Evolutionary conservation across 2,329 filamentous ascomycete genomes (phyloP).

Genomic region (Ceratocystis eucalypticola): DNA sequence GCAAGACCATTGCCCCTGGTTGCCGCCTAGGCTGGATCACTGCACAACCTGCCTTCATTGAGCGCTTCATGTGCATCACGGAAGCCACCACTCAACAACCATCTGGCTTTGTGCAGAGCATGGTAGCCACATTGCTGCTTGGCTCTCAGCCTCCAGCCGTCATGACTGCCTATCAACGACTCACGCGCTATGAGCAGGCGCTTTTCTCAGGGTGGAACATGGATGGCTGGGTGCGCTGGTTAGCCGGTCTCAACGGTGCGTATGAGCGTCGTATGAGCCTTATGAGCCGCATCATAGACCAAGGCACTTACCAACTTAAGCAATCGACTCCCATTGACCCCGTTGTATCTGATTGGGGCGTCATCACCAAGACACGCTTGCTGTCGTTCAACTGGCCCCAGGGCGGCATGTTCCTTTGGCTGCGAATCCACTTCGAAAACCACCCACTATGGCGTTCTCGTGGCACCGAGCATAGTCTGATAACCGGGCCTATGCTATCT

Average conservation of each 20-base stretch:
- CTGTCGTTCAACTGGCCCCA: conserved; percentile 68
- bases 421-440: conserved; percentile 54
- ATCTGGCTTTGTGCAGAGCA: conserved; percentile 75
- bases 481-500: conserved; percentile 43
- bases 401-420: conserved; percentile 88
- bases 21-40: conserved; percentile 87
- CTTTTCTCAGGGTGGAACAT: conserved; percentile 55
- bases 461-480: conserved; percentile 27
- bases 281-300: conserved; percentile 64
- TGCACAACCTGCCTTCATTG: conserved; percentile 62
- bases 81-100: conserved; percentile 72
- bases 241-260: conserved; percentile 66
- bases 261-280: conserved; percentile 75
- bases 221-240: conserved; percentile 82
- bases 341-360: conserved; percentile 52
- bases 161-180: conserved; percentile 31
- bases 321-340: conserved; percentile 36
- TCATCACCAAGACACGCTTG: conserved; percentile 60
- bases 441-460: conserved; percentile 52
- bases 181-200: conserved; percentile 36
- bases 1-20: conserved; percentile 81
- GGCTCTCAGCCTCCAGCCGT: conserved; percentile 43
- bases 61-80: conserved; percentile 54
- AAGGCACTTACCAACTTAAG: conserved; percentile 51
- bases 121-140: conserved; percentile 65